Conservation (phyloP, 2,329 filamentous ascomycete species). For the Clonostachys sp. region DNA sequence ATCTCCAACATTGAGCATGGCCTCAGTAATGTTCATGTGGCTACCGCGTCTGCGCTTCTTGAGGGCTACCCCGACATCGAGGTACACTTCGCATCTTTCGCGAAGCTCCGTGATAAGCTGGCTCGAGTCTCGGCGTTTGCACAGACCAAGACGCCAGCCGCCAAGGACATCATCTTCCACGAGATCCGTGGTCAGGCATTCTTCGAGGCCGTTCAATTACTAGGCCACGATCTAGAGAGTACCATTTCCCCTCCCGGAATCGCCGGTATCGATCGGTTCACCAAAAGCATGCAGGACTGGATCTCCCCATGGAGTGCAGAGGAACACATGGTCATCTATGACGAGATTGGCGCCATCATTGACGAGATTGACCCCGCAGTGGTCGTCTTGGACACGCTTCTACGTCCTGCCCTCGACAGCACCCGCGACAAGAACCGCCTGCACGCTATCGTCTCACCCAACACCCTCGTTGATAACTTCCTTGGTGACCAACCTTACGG, state of each 20-base stretch:
- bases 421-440: constrained; percentile 11
- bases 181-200: constrained; percentile 9
- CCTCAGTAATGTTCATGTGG: constrained; percentile 27
- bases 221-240: not conserved
- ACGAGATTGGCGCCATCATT: constrained; percentile 14
- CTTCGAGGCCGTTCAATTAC: not conserved
- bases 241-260: constrained; percentile 8
- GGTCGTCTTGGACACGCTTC: constrained; percentile 21
- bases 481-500: constrained; percentile 28
- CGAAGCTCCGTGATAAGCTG: constrained; percentile 5
- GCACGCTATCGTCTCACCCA: constrained; percentile 35
- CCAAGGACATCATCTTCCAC: constrained; percentile 14
- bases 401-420: constrained; percentile 16
- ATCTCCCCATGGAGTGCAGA: constrained; percentile 19
- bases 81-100: constrained; percentile 27
- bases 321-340: constrained; percentile 20
- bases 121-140: constrained; percentile 7
- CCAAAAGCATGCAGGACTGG: constrained; percentile 9
- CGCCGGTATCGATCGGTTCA: constrained; percentile 5
- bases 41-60: constrained; percentile 23
- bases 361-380: constrained; percentile 21
- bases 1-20: constrained; percentile 22
- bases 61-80: constrained; percentile 22
- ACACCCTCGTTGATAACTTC: constrained; percentile 32
- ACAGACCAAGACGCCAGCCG: constrained; percentile 5